These are phyloP conservation scores for Adansonia digitata DNA, from an alignment of 345 rosid species.

Conservation along the genomic window DNA sequence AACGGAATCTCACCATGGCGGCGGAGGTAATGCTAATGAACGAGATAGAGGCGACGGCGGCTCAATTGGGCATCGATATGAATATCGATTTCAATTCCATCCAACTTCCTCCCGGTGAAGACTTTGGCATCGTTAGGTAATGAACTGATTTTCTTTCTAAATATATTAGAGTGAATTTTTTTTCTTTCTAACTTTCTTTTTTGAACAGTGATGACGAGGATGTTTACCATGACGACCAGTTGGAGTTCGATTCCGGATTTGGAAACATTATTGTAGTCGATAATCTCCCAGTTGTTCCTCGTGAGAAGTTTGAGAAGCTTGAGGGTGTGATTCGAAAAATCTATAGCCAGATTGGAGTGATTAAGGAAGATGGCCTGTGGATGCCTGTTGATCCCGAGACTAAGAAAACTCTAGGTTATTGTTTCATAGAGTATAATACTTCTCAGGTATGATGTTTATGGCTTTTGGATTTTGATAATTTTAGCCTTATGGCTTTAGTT, in stretches of 20 bases:
- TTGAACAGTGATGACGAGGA: conserved; percentile 72
- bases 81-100: conserved; percentile 53
- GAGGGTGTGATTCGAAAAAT: conserved; percentile 80
- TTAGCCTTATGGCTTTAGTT: background rate
- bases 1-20: conserved; percentile 37
- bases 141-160: background rate
- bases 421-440: conserved; percentile 81
- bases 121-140: conserved; percentile 63
- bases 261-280: conserved; percentile 76
- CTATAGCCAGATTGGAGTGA: conserved; percentile 69
- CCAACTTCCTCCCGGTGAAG: conserved; percentile 62
- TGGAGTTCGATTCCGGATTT: conserved; percentile 67
- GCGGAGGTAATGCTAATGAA: conserved; percentile 23
- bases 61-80: conserved; percentile 48
- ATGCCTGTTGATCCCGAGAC: conserved; percentile 80
- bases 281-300: conserved; percentile 76
- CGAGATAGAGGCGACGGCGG: background rate
- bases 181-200: background rate
- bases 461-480: background rate
- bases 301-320: conserved; percentile 77
- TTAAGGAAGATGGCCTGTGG: conserved; percentile 81
- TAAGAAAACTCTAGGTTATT: conserved; percentile 60
- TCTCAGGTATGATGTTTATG: conserved; percentile 46
- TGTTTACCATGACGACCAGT: conserved; percentile 60
- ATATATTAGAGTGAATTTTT: background rate